Evolutionary conservation across 2,329 filamentous ascomycete genomes (phyloP), one percentile per base, ranked within the genome.

Genomic region (Dothistroma pini): DNA sequence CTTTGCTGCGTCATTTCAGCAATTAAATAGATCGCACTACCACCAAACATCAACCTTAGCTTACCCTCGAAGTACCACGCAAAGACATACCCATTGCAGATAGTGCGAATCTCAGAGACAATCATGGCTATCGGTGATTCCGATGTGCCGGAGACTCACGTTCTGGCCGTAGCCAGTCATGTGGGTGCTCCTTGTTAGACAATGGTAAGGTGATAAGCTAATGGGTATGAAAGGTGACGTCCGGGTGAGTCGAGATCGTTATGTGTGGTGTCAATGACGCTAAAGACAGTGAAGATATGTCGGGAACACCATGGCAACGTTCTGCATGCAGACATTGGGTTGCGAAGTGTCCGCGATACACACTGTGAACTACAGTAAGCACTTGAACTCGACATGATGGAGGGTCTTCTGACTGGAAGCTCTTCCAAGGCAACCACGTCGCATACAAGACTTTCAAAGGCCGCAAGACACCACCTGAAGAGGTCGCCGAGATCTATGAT

Each of bases 231-330:
- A 73, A 90, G 88, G 87, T 91, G 71, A 86, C 88, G 68, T 89
- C 88, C 70, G 88, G 88, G 88, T 90, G 79, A 84, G 86, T 81
- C 19, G 29, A 57, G 19, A 59, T 25, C 49, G 21, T n/a, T 22
- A 35, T 19, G 58, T 35, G 32, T 38, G 59, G 55, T 59, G 48
- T 25, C 35, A 54, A 29, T 19, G 19, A 21, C 34, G 49, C 65
- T 71, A 51, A 72, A 60, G 29, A 14, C 29, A 11, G 38, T 38
- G 31, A 75, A 96, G 95, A 74, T 93, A 97, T 83, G 95, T 99
- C 68, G 95, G 95, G 56, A 99, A 99, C 76, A 96, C 93, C 71
- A 96, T 99, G 82, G 93, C 93, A 48, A 92, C 92, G 1, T 96
- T 96, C 73, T 91, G 93, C 67, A 89, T 99, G 83, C 93, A 99